A percentile compares a stretch with the other conserved stretches of the same genome.
Conservation (phyloP, 2,329 filamentous ascomycete genomes). For the Colletotrichum eremochloae region DNA sequence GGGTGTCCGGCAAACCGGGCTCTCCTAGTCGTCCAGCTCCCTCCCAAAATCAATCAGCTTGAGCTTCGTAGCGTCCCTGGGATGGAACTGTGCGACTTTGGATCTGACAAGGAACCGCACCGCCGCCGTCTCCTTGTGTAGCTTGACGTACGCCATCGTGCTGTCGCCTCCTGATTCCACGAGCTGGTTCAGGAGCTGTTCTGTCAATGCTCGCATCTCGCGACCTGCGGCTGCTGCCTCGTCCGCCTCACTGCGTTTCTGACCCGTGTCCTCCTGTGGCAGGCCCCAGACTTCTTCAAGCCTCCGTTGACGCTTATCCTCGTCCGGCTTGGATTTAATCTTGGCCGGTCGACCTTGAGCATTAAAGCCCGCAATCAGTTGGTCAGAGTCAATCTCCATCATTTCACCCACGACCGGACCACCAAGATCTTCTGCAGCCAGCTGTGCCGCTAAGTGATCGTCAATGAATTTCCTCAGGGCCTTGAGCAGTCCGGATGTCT, state of each 20-base stretch:
- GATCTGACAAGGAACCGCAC: slow-evolving; percentile 74
- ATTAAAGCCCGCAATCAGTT: slow-evolving; percentile 71
- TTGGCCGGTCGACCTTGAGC: slow-evolving; percentile 69
- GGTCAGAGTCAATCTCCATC: slow-evolving; percentile 72
- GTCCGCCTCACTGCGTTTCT: slow-evolving; percentile 53
- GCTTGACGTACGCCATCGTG: slow-evolving; percentile 68
- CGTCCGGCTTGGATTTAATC: slow-evolving; percentile 56
- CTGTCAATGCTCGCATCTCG: slow-evolving; percentile 72
- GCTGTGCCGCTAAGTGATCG: slow-evolving; percentile 76
- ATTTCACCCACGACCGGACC: slow-evolving; percentile 85
- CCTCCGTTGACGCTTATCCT: slow-evolving; percentile 68
- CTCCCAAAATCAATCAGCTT: slow-evolving; percentile 74
- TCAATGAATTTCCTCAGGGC: slow-evolving; percentile 80
- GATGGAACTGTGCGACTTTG: slow-evolving; percentile 76
- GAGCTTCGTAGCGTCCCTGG: slow-evolving; percentile 70
- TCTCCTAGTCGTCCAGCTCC: slow-evolving; percentile 67
- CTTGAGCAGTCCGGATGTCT: slow-evolving; percentile 72
- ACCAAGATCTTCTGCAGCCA: slow-evolving; percentile 86
- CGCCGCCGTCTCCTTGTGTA: slow-evolving; percentile 72
- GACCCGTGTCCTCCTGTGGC: slow-evolving; percentile 28
- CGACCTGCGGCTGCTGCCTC: slow-evolving; percentile 64
- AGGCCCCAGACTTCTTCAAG: slow-evolving; percentile 75
- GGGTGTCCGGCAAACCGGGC: slow-evolving; percentile 32
- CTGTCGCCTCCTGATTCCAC: slow-evolving; percentile 67
- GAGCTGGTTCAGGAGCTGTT: slow-evolving; percentile 71